Conservation (phyloP, 2,329 filamentous ascomycete genomes). For the Xylariaceae sp. region DNA sequence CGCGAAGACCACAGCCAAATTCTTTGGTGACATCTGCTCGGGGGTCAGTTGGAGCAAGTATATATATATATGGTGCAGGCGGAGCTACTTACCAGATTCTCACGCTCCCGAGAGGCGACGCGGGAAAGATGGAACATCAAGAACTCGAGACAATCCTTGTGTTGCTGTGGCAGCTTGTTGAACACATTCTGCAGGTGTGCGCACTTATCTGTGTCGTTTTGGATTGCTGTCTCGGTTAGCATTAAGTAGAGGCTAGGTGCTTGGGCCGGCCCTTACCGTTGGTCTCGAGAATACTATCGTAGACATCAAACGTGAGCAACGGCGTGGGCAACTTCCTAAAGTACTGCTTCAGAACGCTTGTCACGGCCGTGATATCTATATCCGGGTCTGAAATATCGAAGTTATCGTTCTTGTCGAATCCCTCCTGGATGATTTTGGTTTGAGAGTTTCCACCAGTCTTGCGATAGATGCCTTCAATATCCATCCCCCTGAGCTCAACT, state of each 20-base stretch:
- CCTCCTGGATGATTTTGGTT: slow-evolving; percentile 86
- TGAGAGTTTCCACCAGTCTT: slow-evolving; percentile 94
- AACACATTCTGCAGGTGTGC: slow-evolving; percentile 73
- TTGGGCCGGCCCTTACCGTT: slow-evolving; percentile 57
- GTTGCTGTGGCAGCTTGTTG: slow-evolving; percentile 76
- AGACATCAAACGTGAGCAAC: slow-evolving; percentile 88
- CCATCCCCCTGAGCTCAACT: slow-evolving; percentile 94
- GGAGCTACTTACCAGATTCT: slow-evolving; percentile 72
- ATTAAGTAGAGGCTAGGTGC: not conserved
- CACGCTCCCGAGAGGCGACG: slow-evolving; percentile 78
- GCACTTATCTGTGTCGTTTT: slow-evolving; percentile 68
- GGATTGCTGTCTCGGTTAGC: slow-evolving; percentile 55
- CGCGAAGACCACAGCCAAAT: slow-evolving; percentile 94
- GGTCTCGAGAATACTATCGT: slow-evolving; percentile 85
- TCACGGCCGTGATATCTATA: slow-evolving; percentile 94
- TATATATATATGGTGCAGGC: not conserved
- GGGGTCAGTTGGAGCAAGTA: slow-evolving; percentile 27
- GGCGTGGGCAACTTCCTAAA: slow-evolving; percentile 91
- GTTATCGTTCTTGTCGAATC: slow-evolving; percentile 84
- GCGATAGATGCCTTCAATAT: slow-evolving; percentile 95
- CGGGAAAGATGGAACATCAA: slow-evolving; percentile 90
- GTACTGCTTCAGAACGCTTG: slow-evolving; percentile 94
- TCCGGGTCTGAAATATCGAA: slow-evolving; percentile 93
- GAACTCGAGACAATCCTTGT: slow-evolving; percentile 89
- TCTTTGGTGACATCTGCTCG: slow-evolving; percentile 86